These are phyloP conservation scores for Eutrema japonicum DNA, from an alignment of 345 rosid species.

Conservation along the genomic window DNA sequence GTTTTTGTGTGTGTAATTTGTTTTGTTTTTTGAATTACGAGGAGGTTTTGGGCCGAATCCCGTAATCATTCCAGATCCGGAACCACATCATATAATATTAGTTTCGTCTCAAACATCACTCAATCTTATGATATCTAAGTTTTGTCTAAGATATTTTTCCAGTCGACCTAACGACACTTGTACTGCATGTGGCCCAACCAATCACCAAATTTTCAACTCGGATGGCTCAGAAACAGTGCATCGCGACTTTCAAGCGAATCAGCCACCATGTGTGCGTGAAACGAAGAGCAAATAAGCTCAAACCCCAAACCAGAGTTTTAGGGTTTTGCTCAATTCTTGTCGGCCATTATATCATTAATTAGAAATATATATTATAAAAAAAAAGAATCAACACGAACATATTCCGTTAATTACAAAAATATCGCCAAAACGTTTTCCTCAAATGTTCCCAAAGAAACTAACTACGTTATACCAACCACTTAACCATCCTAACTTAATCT, in stretches of 20 bases:
- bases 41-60: too few species aligned
- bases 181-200: too few species aligned
- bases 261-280: constrained; percentile 44
- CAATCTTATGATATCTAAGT: too few species aligned
- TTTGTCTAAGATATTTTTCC: too few species aligned
- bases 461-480: constrained; percentile 30
- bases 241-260: neutral
- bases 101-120: too few species aligned
- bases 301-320: constrained; percentile 41
- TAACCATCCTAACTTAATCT: constrained; percentile 25
- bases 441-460: constrained; percentile 27
- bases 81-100: too few species aligned
- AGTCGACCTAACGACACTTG: too few species aligned
- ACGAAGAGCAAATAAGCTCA: constrained; percentile 41
- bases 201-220: too few species aligned
- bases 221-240: too few species aligned
- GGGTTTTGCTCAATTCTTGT: constrained; percentile 43
- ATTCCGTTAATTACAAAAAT: constrained; percentile 46
- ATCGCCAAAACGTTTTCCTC: constrained; percentile 41
- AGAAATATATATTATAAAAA: neutral
- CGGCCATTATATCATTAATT: constrained; percentile 37
- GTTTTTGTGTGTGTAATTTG: too few species aligned
- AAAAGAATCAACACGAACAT: constrained; percentile 31
- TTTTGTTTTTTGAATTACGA: too few species aligned
- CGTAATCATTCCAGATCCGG: too few species aligned